A percentile compares a stretch with the other conserved stretches of the same genome.
Conservation (phyloP, 2,329 filamentous ascomycete species). For the Trichoderma polysporum region DNA sequence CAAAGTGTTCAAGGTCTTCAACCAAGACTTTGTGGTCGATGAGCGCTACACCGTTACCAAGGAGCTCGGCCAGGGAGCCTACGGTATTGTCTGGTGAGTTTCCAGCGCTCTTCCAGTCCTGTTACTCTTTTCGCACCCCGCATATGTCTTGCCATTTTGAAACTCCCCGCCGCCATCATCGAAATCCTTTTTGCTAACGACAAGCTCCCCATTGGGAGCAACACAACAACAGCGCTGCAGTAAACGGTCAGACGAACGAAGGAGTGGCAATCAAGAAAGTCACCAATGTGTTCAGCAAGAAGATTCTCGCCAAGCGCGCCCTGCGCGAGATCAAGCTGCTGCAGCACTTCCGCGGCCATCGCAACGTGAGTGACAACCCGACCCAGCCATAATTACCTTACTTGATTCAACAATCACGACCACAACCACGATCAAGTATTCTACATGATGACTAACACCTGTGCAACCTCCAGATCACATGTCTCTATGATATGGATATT, state of each 20-base stretch:
- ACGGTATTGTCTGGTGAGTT: constrained; percentile 92
- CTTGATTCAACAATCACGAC: background rate
- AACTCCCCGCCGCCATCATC: constrained; percentile 30
- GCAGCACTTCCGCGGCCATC: constrained; percentile 91
- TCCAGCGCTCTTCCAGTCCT: constrained; percentile 7
- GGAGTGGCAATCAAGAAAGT: constrained; percentile 99
- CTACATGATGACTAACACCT: constrained; percentile 9
- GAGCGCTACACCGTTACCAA: constrained; percentile 98
- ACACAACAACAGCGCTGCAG: constrained; percentile 69
- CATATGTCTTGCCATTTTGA: background rate
- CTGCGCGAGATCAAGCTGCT: constrained; percentile 97
- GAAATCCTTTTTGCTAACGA: constrained; percentile 26
- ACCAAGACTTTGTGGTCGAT: constrained; percentile 98
- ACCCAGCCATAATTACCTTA: background rate
- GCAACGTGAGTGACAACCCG: constrained; percentile 62
- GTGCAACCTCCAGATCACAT: constrained; percentile 74
- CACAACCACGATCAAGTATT: background rate
- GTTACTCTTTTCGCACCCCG: constrained; percentile 6
- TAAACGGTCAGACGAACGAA: constrained; percentile 86
- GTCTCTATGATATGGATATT: constrained; percentile 99
- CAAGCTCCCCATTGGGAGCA: constrained; percentile 25
- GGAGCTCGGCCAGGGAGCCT: constrained; percentile 96
- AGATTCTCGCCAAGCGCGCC: constrained; percentile 97
- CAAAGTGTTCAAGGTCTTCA: constrained; percentile 99
- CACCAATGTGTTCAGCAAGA: constrained; percentile 99